Evolutionary conservation across 2,329 filamentous ascomycete genomes (phyloP), one percentile per base, ranked within the genome.

Genomic region (Verticillium longisporum): DNA sequence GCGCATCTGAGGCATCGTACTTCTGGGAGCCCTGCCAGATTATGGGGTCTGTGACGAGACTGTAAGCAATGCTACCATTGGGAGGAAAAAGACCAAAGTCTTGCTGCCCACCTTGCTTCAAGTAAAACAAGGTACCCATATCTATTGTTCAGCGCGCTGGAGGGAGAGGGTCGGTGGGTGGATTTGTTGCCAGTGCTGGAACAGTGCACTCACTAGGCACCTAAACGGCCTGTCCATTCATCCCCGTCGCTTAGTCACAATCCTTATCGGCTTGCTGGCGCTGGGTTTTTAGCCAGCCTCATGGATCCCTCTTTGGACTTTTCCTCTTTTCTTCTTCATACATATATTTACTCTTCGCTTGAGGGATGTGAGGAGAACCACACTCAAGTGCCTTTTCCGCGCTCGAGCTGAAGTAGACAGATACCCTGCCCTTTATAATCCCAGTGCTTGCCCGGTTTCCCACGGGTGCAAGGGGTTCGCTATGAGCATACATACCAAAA

Each of bases 341-440:
- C 78, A 82, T 80, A 74, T 64, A 60, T 63, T 75, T 67, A 67
- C 72, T 73, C 77, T 78, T 79, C 73, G 71, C 73, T 71, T 73
- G 73, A 74, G 67, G 68, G 73, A 71, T 58, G 62, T 70, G 70
- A 73, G 71, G 65, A 69, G 70, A 73, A 70, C 66, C 66, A 67
- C 56, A 57, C 58, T 61, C 58, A 67, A 60, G 68, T 78, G 78
- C 74, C 77, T 74, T 75, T 65, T 79, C 80, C 80, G 75, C 68
- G 69, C 70, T 70, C 70, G 71, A 64, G 72, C 74, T 73, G 81
- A 85, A 84, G 83, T 76, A 86, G 82, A 86, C 66, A 61, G 75
- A 75, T 53, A 56, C 55, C 59, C 73, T 26, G 80, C 82, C 79
- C 79, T 84, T 85, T 80, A 84, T 83, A 85, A 86, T 86, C 82